Percentiles rank a stretch among this genome's conserved stretches.
Evolutionary conservation across 2,329 filamentous ascomycete species (phyloP).

Genomic region (Hypoxylon sp.): DNA sequence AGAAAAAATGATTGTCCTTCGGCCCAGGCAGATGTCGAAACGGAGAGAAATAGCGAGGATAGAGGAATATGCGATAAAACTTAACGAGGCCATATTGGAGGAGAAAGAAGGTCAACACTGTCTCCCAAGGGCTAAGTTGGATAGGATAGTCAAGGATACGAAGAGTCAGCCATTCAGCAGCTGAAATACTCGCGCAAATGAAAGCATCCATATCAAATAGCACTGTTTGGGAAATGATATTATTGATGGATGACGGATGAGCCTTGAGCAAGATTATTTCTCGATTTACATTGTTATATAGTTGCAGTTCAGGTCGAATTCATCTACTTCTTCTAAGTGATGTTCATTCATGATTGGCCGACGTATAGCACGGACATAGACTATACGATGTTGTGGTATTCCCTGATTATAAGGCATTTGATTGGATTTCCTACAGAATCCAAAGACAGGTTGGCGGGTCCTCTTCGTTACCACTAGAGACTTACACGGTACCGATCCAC

Average conservation of each 20-base stretch:
- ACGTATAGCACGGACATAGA: neutral
- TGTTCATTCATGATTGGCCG: neutral
- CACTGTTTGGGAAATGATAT: neutral
- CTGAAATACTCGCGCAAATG: constrained; percentile 15
- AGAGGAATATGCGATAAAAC: constrained; percentile 41
- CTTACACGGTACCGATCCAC: too few relatives aligned
- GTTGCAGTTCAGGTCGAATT: neutral
- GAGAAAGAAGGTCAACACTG: constrained; percentile 22
- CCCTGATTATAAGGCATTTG: too few relatives aligned
- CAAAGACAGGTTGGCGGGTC: too few relatives aligned
- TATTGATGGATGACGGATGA: neutral
- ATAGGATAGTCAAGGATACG: neutral
- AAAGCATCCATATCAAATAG: constrained; percentile 21
- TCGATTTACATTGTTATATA: neutral
- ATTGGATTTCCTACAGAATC: too few relatives aligned
- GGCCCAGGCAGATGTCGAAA: constrained; percentile 41
- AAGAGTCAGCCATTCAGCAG: constrained; percentile 18
- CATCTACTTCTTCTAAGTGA: neutral
- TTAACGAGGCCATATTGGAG: constrained; percentile 38
- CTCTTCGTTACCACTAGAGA: too few relatives aligned
- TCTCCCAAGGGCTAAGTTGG: constrained; percentile 10
- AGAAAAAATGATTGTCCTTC: constrained; percentile 47
- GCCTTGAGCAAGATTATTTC: neutral
- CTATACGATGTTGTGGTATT: too few relatives aligned
- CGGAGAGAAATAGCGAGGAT: constrained; percentile 42